Conservation (phyloP, 768 basidiomycete genomes). For the Rubroboletus satanas region DNA sequence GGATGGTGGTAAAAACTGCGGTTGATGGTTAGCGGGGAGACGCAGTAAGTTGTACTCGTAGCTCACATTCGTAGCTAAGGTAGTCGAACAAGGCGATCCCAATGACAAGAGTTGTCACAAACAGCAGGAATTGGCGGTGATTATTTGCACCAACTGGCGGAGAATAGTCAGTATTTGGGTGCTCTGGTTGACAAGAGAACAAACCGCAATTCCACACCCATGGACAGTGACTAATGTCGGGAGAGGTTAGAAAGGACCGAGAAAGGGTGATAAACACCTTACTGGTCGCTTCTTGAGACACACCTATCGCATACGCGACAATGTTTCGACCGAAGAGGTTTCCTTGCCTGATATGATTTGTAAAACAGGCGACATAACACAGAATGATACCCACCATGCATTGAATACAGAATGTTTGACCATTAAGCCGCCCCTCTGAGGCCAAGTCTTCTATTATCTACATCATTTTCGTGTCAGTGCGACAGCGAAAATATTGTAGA, state of each 20-base stretch:
- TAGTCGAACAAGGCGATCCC: constrained; percentile 82
- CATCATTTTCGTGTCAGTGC: background rate
- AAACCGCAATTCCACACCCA: constrained; percentile 99
- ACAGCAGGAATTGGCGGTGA: constrained; percentile 94
- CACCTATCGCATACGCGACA: constrained; percentile 91
- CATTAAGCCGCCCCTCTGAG: constrained; percentile 83
- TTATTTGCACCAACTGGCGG: constrained; percentile 81
- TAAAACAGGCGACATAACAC: background rate
- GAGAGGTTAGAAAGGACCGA: constrained; percentile 1
- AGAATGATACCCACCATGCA: constrained; percentile 67
- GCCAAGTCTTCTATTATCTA: constrained; percentile 91
- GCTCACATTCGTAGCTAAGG: constrained; percentile 78
- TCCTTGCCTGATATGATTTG: constrained; percentile 54
- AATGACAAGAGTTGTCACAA: constrained; percentile 78
- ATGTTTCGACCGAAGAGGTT: constrained; percentile 92
- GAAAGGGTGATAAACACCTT: constrained; percentile 29
- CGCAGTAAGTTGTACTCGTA: background rate
- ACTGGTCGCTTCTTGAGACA: constrained; percentile 91
- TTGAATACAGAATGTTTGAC: constrained; percentile 93
- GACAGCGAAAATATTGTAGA: background rate
- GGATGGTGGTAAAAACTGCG: constrained; percentile 53
- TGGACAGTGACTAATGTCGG: constrained; percentile 75
- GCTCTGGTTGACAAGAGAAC: constrained; percentile 26
- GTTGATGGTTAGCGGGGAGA: background rate
- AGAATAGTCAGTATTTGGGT: constrained; percentile 5